Base-by-base conservation (phyloP, 306 rosid genomes). In the Begonia loranthoides region DNA sequence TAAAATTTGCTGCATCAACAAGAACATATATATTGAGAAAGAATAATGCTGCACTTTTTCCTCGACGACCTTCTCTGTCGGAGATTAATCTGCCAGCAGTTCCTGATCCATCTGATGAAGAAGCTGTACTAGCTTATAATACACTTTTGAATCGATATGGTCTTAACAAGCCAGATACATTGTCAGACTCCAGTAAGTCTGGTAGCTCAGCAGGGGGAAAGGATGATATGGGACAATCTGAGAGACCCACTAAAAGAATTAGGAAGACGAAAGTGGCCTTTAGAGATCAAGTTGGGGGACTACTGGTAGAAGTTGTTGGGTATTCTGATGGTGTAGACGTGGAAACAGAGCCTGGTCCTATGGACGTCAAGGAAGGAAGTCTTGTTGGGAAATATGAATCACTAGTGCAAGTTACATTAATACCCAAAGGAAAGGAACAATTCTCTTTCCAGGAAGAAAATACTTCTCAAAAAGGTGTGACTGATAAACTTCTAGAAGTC, bases 351-450 rank as follows among this genome's bases (percentile, higher is more conserved):
- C 95, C 93, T 45, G 99, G 99, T 61, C 99, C 95, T 13, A 55
- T 90, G 14, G 99, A 92, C 45, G 94, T 90, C 49, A 86, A 86
- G 75, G 99, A 90, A 76, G 99, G 99, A 69, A 87, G 94, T 76
- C 79, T 90, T 33, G 99, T 90, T 13, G 95, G 99, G 59, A 86
- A 90, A 74, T 90, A 90, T 13, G 99, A 83, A 67, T 78, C 94
- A 61, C 92, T 90, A 67, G 88, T 90, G 63, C 99, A 83, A 76
- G 57, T 56, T 64, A 90, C 92, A 24, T 84, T 90, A 47, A 80
- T 90, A 70, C 99, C 99, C 47, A 90, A 75, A 70, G 94, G 95
- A 51, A 83, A 86, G 78, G 94, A 76, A 61, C 95, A 68, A 62
- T 69, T 74, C 66, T 60, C 54, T 53, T 67, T 45, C 4, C 78